These are phyloP conservation scores for Leccinum broughii DNA, from an alignment of 768 basidiomycete species.

Conservation along the genomic window DNA sequence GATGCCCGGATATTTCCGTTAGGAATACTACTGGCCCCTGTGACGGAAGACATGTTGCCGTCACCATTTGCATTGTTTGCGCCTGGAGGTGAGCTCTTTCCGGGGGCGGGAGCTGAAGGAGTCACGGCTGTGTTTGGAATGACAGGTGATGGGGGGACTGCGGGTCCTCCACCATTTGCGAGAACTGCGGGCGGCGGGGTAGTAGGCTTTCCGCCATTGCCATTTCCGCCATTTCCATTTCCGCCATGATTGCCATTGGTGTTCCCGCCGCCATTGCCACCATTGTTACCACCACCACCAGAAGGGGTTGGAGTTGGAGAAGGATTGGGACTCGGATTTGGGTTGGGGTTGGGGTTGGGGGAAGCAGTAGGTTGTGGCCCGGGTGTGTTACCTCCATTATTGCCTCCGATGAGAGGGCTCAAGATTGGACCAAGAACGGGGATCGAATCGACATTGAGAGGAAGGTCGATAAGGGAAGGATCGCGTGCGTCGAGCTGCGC, in stretches of 20 bases:
- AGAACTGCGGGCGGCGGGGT: background rate
- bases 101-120: background rate
- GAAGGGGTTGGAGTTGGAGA: background rate
- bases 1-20: too few species aligned
- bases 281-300: background rate
- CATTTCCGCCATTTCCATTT: background rate
- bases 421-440: constrained; percentile 42
- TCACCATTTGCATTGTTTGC: background rate
- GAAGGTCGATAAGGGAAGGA: constrained; percentile 40
- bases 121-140: background rate
- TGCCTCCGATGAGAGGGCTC: constrained; percentile 34
- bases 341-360: background rate
- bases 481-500: constrained; percentile 36
- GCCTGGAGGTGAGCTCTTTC: background rate
- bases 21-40: background rate
- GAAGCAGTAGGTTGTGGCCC: constrained; percentile 5
- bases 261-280: constrained; percentile 3
- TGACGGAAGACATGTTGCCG: background rate
- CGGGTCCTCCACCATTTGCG: constrained; percentile 2
- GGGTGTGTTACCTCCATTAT: background rate
- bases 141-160: background rate
- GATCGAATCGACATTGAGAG: constrained; percentile 32
- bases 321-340: background rate
- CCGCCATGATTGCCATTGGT: background rate
- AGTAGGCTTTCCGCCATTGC: background rate